These are phyloP conservation scores for Aristolochia californica DNA, from an alignment of 164 flowering plant species.

Conservation along the genomic window DNA sequence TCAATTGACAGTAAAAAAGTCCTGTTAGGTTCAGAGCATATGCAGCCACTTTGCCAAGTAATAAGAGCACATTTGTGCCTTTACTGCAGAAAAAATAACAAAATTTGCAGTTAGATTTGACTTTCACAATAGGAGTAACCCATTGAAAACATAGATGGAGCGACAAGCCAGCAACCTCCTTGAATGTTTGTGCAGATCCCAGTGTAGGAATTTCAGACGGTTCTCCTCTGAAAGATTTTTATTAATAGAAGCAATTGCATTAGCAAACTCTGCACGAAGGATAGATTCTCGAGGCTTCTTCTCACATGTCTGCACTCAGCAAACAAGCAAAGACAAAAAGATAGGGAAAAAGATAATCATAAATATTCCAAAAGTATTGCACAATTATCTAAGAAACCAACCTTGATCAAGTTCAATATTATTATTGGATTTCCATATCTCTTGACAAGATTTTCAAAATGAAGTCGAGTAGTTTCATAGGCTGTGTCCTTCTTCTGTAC, in stretches of 20 bases:
- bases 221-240: conserved; percentile 47
- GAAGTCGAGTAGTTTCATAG: conserved; percentile 78
- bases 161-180: conserved; percentile 65
- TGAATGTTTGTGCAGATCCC: conserved; percentile 74
- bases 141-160: too few relatives aligned
- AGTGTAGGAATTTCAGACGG: conserved; percentile 72
- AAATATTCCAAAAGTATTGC: neutral
- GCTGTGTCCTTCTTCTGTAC: conserved; percentile 70
- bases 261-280: conserved; percentile 80
- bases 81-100: conserved; percentile 41
- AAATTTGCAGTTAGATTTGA: conserved; percentile 5
- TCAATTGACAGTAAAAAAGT: conserved; percentile 54
- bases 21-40: conserved; percentile 65
- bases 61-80: conserved; percentile 51
- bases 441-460: conserved; percentile 79
- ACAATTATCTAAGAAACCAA: conserved; percentile 11
- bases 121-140: too few relatives aligned
- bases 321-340: neutral
- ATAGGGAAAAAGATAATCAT: neutral
- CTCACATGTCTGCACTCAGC: conserved; percentile 51
- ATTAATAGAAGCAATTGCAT: conserved; percentile 69
- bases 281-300: conserved; percentile 87
- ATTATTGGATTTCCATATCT: conserved; percentile 94
- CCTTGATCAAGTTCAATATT: conserved; percentile 90
- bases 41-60: conserved; percentile 54